phyloP scores from a whole-genome alignment of 1,139 yeast species.

The Zygotorulaspora mrakii region DNA sequence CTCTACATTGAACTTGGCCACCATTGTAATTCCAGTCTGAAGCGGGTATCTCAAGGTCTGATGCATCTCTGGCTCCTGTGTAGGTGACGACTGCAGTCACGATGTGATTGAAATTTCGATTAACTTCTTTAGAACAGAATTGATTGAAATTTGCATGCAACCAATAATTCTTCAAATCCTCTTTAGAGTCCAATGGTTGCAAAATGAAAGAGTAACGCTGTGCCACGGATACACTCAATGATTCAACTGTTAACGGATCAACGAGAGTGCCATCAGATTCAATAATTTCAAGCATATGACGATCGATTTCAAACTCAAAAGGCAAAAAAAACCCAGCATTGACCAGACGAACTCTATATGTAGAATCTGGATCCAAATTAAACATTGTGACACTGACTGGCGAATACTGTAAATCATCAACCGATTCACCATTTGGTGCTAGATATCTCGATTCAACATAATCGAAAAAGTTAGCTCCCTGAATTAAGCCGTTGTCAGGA shows the following conservation, averaged over 20 bases:
- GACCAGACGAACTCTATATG: slow-evolving; percentile 49
- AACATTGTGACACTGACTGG: slow-evolving; percentile 11
- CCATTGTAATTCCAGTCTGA: slow-evolving; percentile 32
- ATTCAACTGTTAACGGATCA: slow-evolving; percentile 52
- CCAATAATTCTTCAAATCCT: slow-evolving; percentile 31
- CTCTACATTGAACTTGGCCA: slow-evolving; percentile 38
- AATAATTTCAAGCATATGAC: slow-evolving; percentile 52
- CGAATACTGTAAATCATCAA: slow-evolving; percentile 5
- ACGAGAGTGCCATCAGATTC: slow-evolving; percentile 73
- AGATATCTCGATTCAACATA: slow-evolving; percentile 26
- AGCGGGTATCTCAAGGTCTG: slow-evolving; percentile 14
- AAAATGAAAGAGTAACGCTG: slow-evolving; percentile 67
- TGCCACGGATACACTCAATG: slow-evolving; percentile 64
- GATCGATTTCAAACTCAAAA: slow-evolving; percentile 51
- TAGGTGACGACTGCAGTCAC: slow-evolving; percentile 39
- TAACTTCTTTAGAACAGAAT: slow-evolving; percentile 39
- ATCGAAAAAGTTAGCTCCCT: slow-evolving; percentile 46
- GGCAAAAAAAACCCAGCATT: slow-evolving; percentile 56
- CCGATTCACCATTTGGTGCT: slow-evolving; percentile 17
- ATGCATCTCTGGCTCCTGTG: slow-evolving; percentile 14
- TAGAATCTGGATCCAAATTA: slow-evolving; percentile 44
- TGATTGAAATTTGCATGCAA: slow-evolving; percentile 40
- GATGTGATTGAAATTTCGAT: slow-evolving; percentile 39
- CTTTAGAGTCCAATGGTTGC: slow-evolving; percentile 39
- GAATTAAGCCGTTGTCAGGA: slow-evolving; percentile 49